Base-by-base conservation (phyloP, 352 stramenopile species). In the Plasmopara halstedii region DNA sequence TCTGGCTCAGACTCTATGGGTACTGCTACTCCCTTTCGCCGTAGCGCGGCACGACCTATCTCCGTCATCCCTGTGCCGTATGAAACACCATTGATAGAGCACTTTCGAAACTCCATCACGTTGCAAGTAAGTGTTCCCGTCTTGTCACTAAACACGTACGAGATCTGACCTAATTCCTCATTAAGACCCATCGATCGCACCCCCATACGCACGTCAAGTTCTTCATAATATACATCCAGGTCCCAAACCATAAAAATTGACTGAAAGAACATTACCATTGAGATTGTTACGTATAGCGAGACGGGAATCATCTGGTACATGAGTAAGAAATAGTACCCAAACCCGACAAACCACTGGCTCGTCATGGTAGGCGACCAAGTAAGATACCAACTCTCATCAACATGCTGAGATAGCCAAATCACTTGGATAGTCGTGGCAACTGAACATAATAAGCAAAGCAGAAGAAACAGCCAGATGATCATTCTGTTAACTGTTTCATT, bases 231-330 rank as follows among this genome's bases (percentile, higher is more conserved):
- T 82, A 96, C 91, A 32, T 95, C 79, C 13, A 94, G 32, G 45
- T 95, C 78, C 71, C 68, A 91, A 3, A 91, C 86, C 63, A 99
- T 89, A 57, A 98, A 97, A 45, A 95, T 85, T 25, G 90, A 78
- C 62, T 98, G 89, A 42, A 93, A 86, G 46, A 98, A 95, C 62
- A 95, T 98, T 36, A 97, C 86, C 39, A 97, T 86, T 56, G 96
- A 94, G 14, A 98, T 94, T 0, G 92, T 97, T 29, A 99, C 94
- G 62, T 99, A 99, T 10, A 99, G 81, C 60, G 88, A 98, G 22
- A 99, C 78, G 13, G 96, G 96, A 23, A 99, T 95, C 73, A 99
- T 97, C 60, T 98, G 92, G 67, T 88, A 97, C 70, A 97, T 92
- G 33, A 98, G 74, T 15, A 98, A 72, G 23, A 98, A 88, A 71